These are phyloP conservation scores for Chlorella vulgaris DNA, from an alignment of 139 green algal species.

Conservation along the genomic window DNA sequence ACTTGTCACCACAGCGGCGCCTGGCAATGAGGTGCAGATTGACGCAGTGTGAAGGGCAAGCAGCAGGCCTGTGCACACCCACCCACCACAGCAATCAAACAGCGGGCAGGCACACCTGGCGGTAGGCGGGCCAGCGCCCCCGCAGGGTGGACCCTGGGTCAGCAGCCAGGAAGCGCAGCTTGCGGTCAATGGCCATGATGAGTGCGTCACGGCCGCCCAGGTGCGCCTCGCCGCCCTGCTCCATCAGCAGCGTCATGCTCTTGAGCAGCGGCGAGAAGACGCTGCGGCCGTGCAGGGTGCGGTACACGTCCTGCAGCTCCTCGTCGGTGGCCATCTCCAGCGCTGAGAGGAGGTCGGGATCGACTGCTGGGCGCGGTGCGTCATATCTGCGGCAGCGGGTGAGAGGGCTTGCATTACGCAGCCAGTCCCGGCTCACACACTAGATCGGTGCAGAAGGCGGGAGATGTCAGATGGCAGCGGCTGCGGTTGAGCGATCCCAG, in stretches of 20 bases:
- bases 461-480: too few relatives aligned
- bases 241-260: slow-evolving; percentile 49
- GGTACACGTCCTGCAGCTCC: slow-evolving; percentile 70
- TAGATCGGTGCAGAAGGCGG: too few relatives aligned
- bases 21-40: too few relatives aligned
- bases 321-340: slow-evolving; percentile 79
- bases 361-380: slow-evolving; percentile 28
- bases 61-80: too few relatives aligned
- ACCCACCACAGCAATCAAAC: slow-evolving; percentile 48
- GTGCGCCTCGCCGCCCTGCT: slow-evolving; percentile 46
- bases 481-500: too few relatives aligned
- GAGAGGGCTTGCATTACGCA: neutral
- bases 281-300: slow-evolving; percentile 48
- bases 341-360: slow-evolving; percentile 66
- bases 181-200: slow-evolving; percentile 66
- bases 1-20: too few relatives aligned
- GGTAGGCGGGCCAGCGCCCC: slow-evolving; percentile 70
- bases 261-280: slow-evolving; percentile 77
- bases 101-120: slow-evolving; percentile 64
- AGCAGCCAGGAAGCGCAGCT: slow-evolving; percentile 84
- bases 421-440: too few relatives aligned
- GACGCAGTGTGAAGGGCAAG: too few relatives aligned
- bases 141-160: slow-evolving; percentile 60
- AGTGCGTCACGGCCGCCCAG: slow-evolving; percentile 44
- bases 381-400: too few relatives aligned